Conservation (phyloP, 345 rosid genomes). For the Eutrema yunnanense region DNA sequence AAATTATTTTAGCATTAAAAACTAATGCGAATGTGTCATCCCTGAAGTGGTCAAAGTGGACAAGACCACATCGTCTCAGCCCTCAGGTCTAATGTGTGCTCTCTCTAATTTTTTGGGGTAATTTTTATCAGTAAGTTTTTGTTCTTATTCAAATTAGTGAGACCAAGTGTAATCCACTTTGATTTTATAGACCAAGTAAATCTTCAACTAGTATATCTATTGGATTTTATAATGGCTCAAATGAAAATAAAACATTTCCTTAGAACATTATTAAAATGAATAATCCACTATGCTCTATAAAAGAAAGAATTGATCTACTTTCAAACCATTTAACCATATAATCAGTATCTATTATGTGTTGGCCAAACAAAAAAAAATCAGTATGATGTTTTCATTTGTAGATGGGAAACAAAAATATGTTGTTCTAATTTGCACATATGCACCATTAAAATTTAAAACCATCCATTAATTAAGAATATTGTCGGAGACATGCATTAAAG, state of each 20-base stretch:
- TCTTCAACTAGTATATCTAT: not conserved
- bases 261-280: not conserved
- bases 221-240: not conserved
- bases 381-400: not conserved
- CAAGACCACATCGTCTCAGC: not conserved
- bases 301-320: not conserved
- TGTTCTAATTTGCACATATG: not conserved
- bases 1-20: not conserved
- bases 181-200: not conserved
- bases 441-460: not conserved
- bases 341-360: too few relatives aligned
- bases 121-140: not conserved
- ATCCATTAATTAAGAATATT: not conserved
- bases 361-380: too few relatives aligned
- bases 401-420: not conserved
- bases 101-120: too few relatives aligned
- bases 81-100: not conserved
- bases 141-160: not conserved
- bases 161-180: not conserved
- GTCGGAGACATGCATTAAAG: not conserved
- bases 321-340: not conserved
- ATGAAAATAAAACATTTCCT: not conserved
- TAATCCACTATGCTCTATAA: not conserved
- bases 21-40: not conserved
- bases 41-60: constrained; percentile 24